Base-by-base conservation (phyloP, 495 filamentous ascomycete species). In the Margaritispora aquatica region DNA sequence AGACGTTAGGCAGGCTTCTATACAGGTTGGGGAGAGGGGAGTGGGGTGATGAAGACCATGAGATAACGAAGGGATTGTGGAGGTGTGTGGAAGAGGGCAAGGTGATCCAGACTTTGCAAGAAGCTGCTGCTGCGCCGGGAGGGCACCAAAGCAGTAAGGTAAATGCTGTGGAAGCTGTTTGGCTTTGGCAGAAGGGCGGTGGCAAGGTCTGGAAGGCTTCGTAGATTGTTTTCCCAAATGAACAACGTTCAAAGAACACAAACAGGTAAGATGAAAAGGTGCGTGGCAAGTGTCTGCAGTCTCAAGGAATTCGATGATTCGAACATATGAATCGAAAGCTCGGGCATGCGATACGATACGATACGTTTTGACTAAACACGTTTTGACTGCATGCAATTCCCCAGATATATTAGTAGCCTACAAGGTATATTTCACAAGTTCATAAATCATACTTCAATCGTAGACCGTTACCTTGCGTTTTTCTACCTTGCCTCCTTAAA, bases 141-240 rank as follows among this genome's bases (percentile, higher is more conserved):
- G 80, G 80, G 0, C 80, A 83, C 66, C 55, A 74, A 51, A 80
- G 87, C 66, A 85, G 87, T 21, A 82, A 84, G 63, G 84, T 85
- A 1, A 94, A 89, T 81, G 94, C 94, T 34, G 83, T 85, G 20
- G 94, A 98, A 72, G 92, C 92, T 26, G 74, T 96, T 27, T 97
- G 94, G 93, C 68, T 96, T 46, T 94, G 88, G 81, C 84, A 90
- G 75, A 89, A 86, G 73, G 89, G 90, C 0, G 90, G 90, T 0
- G 82, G 79, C n/a, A 64, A 64, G 46, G n/a, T 57, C 2, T 64
- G 61, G 65, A 67, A 62, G 24, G 65, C 65, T n/a, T 36, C 48
- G 22, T 66, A 54, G 38, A 44, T n/a, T n/a, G 17, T 44, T 44
- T 3, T 8, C n/a, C 38, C 38, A n/a, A 62, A 34, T 51, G 38